A percentile compares a stretch with the other conserved stretches of the same genome.
phyloP scores from a whole-genome alignment of 495 filamentous ascomycete genomes.

The Poronia punctata region DNA sequence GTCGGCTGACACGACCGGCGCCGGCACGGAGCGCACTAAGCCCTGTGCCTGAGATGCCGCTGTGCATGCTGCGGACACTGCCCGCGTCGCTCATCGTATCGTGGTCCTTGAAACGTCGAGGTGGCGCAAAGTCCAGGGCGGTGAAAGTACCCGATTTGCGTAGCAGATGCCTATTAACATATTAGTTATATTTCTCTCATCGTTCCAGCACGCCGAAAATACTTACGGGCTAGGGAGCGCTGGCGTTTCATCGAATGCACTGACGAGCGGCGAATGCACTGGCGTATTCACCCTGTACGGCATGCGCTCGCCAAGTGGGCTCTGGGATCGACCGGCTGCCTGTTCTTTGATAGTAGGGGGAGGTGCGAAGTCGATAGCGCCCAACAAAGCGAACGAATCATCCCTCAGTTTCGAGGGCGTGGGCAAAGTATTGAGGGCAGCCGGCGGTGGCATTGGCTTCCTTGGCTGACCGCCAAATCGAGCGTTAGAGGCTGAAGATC shows the following conservation, averaged over 20 bases:
- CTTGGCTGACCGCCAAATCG: slow-evolving; percentile 31
- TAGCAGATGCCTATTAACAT: slow-evolving; percentile 58
- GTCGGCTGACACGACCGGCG: slow-evolving; percentile 80
- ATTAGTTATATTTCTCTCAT: slow-evolving; percentile 26
- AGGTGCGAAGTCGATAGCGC: slow-evolving; percentile 81
- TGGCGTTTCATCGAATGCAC: slow-evolving; percentile 79
- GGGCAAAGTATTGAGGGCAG: slow-evolving; percentile 67
- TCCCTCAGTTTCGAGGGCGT: slow-evolving; percentile 82
- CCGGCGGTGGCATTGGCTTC: slow-evolving; percentile 66
- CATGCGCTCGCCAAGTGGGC: slow-evolving; percentile 65
- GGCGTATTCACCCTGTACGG: slow-evolving; percentile 66
- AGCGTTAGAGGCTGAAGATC: slow-evolving; percentile 59
- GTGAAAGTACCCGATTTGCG: slow-evolving; percentile 89
- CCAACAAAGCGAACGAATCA: slow-evolving; percentile 62
- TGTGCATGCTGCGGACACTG: slow-evolving; percentile 79
- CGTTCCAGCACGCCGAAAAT: slow-evolving; percentile 1
- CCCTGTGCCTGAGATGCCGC: slow-evolving; percentile 66
- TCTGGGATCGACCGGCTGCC: slow-evolving; percentile 68
- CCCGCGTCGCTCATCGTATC: slow-evolving; percentile 76
- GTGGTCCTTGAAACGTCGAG: slow-evolving; percentile 69
- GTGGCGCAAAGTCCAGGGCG: slow-evolving; percentile 90
- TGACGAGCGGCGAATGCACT: slow-evolving; percentile 68
- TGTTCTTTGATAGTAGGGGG: slow-evolving; percentile 61
- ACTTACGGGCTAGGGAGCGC: slow-evolving; percentile 89
- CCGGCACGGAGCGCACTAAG: slow-evolving; percentile 75